Percentiles rank a stretch among this genome's conserved stretches.
Conservation (phyloP, 305 asterid genomes). For the Salvia sclarea region DNA sequence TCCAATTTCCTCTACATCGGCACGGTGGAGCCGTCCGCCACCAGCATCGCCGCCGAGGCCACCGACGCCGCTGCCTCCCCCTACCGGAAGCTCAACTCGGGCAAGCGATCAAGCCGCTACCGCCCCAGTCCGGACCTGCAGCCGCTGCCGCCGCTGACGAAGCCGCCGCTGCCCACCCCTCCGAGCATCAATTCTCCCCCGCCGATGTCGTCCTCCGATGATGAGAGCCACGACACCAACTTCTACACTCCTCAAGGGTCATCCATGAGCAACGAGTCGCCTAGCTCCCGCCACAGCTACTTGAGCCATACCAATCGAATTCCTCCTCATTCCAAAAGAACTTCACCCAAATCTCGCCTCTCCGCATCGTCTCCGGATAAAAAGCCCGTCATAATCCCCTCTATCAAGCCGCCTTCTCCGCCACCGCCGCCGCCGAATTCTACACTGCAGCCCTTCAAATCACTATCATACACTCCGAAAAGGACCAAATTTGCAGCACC, state of each 20-base stretch:
- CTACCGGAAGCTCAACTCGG: slow-evolving; percentile 57
- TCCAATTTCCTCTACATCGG: slow-evolving; percentile 85
- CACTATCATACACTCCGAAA: slow-evolving; percentile 45
- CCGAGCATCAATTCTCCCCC: slow-evolving; percentile 54
- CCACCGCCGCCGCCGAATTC: slow-evolving; percentile 48
- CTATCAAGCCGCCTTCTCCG: slow-evolving; percentile 56
- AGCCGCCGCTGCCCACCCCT: slow-evolving; percentile 67
- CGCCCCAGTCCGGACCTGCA: slow-evolving; percentile 98
- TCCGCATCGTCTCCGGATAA: slow-evolving; percentile 56
- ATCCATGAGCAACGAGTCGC: slow-evolving; percentile 68
- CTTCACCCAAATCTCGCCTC: slow-evolving; percentile 78
- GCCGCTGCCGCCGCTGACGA: slow-evolving; percentile 85
- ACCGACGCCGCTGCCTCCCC: slow-evolving; percentile 55
- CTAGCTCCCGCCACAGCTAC: slow-evolving; percentile 46
- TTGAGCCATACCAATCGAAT: slow-evolving; percentile 30
- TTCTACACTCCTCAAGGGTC: slow-evolving; percentile 94
- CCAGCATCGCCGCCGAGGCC: slow-evolving; percentile 41
- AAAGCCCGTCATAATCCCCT: slow-evolving; percentile 63
- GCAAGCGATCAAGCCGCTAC: slow-evolving; percentile 72
- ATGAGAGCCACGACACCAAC: slow-evolving; percentile 59
- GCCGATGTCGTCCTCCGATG: slow-evolving; percentile 67
- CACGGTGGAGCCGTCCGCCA: slow-evolving; percentile 81
- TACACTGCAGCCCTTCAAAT: slow-evolving; percentile 34
- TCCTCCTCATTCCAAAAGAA: slow-evolving; percentile 77
- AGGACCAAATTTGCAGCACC: slow-evolving; percentile 68